These are phyloP conservation scores for Talaromyces sp. DNA, from an alignment of 2,329 filamentous ascomycete species.

Conservation along the genomic window DNA sequence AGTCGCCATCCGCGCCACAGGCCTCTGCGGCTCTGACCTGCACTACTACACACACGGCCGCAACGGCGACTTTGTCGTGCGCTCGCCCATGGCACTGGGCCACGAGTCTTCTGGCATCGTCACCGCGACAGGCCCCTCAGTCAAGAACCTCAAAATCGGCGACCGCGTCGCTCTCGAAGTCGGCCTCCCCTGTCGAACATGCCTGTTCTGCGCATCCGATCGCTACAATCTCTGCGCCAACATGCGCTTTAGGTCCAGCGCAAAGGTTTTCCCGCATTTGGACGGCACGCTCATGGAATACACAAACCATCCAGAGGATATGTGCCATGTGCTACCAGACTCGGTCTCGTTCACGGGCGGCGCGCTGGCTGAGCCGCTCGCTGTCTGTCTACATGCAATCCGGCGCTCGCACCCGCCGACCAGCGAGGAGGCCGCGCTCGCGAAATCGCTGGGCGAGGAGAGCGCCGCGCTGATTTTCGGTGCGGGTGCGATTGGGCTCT, in stretches of 20 bases:
- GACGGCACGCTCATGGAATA: slow-evolving; percentile 59
- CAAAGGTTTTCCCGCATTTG: slow-evolving; percentile 55
- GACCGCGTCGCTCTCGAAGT: slow-evolving; percentile 93
- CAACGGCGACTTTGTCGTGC: slow-evolving; percentile 80
- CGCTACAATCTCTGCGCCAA: slow-evolving; percentile 58
- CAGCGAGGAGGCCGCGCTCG: slow-evolving; percentile 28
- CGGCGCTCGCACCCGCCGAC: slow-evolving; percentile 47
- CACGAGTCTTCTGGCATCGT: slow-evolving; percentile 76
- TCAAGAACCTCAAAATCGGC: slow-evolving; percentile 59
- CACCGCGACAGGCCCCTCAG: slow-evolving; percentile 60
- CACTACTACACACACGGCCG: slow-evolving; percentile 85
- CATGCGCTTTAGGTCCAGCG: slow-evolving; percentile 54
- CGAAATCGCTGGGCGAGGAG: slow-evolving; percentile 32
- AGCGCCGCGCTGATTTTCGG: slow-evolving; percentile 54
- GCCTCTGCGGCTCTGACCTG: slow-evolving; percentile 65
- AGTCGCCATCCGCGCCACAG: slow-evolving; percentile 59
- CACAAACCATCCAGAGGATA: slow-evolving; percentile 56
- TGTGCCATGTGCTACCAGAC: slow-evolving; percentile 54
- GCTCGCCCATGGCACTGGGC: slow-evolving; percentile 73
- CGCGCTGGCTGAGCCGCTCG: slow-evolving; percentile 55
- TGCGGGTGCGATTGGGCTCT: slow-evolving; percentile 55
- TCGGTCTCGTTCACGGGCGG: slow-evolving; percentile 50
- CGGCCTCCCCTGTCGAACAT: slow-evolving; percentile 70
- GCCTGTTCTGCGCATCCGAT: slow-evolving; percentile 49
- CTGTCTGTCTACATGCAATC: slow-evolving; percentile 56